Percentiles rank a stretch among this genome's conserved stretches.
phyloP scores from a whole-genome alignment of 106 monocot genomes.

The Narthecium ossifragum region DNA sequence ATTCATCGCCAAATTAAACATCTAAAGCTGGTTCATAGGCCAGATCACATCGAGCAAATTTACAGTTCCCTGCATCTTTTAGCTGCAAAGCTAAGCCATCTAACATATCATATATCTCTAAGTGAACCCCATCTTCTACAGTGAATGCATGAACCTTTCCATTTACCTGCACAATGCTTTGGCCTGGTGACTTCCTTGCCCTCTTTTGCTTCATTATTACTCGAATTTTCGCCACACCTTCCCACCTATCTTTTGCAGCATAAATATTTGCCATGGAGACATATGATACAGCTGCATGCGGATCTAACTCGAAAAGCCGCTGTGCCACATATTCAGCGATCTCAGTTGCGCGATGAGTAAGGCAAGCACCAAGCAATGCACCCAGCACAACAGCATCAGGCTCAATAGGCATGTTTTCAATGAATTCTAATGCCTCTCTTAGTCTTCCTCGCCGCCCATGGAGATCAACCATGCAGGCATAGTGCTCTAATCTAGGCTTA shows the following conservation, averaged over 20 bases:
- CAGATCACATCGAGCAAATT: too few relatives aligned
- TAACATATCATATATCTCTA: constrained; percentile 13
- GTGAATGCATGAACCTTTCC: constrained; percentile 22
- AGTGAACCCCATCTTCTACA: constrained; percentile 20
- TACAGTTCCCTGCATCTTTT: constrained; percentile 11
- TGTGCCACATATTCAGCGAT: constrained; percentile 22
- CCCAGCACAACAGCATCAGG: constrained; percentile 37
- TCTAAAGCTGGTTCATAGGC: too few relatives aligned
- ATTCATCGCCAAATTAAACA: too few relatives aligned
- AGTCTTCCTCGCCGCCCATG: constrained; percentile 23
- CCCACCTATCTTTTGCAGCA: constrained; percentile 34
- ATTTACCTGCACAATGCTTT: constrained; percentile 24
- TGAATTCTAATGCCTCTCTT: constrained; percentile 28
- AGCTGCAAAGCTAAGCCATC: constrained; percentile 19
- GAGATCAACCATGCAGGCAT: constrained; percentile 41
- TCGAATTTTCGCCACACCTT: constrained; percentile 20
- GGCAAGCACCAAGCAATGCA: constrained; percentile 29
- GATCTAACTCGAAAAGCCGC: constrained; percentile 26
- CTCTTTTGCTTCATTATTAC: constrained; percentile 21
- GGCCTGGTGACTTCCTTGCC: constrained; percentile 21
- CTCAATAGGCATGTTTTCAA: constrained; percentile 18
- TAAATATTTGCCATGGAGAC: constrained; percentile 36
- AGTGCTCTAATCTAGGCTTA: constrained; percentile 31
- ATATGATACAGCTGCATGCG: constrained; percentile 21
- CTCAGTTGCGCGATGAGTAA: constrained; percentile 17